Evolutionary conservation across 2,329 filamentous ascomycete genomes (phyloP), one percentile per base, ranked within the genome.

Genomic region (Penicillium sclerotigenum): DNA sequence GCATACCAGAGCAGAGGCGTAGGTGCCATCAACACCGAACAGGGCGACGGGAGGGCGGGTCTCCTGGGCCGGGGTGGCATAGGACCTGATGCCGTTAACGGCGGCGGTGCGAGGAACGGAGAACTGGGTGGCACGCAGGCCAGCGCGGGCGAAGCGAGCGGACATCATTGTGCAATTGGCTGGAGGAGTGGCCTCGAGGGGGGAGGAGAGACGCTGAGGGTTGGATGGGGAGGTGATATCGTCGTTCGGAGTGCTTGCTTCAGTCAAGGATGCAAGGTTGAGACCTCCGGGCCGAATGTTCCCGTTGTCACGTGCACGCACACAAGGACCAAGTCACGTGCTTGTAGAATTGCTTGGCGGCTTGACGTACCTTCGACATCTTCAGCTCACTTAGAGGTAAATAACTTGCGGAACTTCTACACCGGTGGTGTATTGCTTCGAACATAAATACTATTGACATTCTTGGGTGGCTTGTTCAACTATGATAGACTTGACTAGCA

Each of bases 11-110:
- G 94, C 94, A 81, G 88, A 91, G 76, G 94, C 94, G 81, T 99
- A 99, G 75, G 93, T 97, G 79, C 94, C 94, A 79, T 97, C 94
- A 74, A 99, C 81, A 70, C 94, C 94, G 80, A 91, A 99, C 73
- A 99, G 85, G 70, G 92, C 85, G 74, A 97, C 83, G 67, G 94
- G 94, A 70, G 93, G 87, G 83, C 90, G 92, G 76, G 86, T 79
- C 59, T 87, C 85, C 75, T 85, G 80, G 71, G 82, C 76, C 68
- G 85, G 75, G 71, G 84, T 81, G 70, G 91, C 91, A 79, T 91
- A 97, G 77, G 84, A 85, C 77, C 92, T 88, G 77, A 85, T 79
- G 60, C 72, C 71, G 64, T 74, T 74, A 61, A 75, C 50, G 61
- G 68, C 70, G 64, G 71, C 71, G 62, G 71, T 67, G 68, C 74